Conservation (phyloP, 371 early-diverging fungal genomes). For the Mortierella sp. region DNA sequence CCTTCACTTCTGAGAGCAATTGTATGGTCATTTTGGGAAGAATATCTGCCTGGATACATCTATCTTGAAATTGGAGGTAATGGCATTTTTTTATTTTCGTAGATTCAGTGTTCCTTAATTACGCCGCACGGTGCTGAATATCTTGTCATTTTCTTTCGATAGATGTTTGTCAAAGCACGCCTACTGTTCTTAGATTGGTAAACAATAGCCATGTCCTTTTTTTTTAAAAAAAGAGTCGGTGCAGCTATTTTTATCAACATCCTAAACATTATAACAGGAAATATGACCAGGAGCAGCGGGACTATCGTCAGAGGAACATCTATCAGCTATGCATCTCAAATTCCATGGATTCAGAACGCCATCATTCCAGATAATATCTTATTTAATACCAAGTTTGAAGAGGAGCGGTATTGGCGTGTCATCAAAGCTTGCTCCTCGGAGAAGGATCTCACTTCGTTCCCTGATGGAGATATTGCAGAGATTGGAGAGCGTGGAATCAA, state of each 20-base stretch:
- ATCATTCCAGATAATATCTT: conserved; percentile 70
- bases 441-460: conserved; percentile 75
- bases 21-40: conserved; percentile 38
- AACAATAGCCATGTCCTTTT: neutral
- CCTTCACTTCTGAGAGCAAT: conserved; percentile 49
- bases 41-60: conserved; percentile 32
- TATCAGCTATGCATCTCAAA: conserved; percentile 59
- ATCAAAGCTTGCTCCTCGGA: conserved; percentile 65
- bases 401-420: conserved; percentile 62
- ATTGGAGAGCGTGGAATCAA: conserved; percentile 93
- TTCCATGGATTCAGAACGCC: conserved; percentile 67
- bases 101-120: no score
- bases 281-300: conserved; percentile 42
- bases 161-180: conserved; percentile 37
- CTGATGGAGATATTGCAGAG: conserved; percentile 86
- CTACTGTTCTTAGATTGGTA: conserved; percentile 35
- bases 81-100: neutral
- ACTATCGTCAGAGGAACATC: conserved; percentile 21
- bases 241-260: no score
- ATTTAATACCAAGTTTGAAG: conserved; percentile 64
- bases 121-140: no score
- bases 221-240: no score
- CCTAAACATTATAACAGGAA: no score
- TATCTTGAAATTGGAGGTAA: conserved; percentile 45
- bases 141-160: neutral